Percentiles rank a stretch among this genome's conserved stretches.
These are phyloP conservation scores for Cryptosporidium tyzzeri DNA, from an alignment of 169 alveolate species.

Conservation along the genomic window DNA sequence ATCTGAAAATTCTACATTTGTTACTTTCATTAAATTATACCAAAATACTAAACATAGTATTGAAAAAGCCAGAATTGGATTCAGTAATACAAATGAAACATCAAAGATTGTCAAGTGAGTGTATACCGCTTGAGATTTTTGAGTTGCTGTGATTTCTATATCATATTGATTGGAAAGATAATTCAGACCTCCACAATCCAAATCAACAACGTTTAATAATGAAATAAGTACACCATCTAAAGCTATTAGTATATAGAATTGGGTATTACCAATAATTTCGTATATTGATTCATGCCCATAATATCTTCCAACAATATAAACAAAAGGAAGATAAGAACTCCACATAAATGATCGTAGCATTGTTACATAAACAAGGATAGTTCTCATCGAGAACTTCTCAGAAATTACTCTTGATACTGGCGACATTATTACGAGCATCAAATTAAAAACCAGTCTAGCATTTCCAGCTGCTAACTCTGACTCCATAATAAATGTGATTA, in stretches of 20 bases:
- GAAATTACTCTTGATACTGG: slow-evolving; percentile 42
- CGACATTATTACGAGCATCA: slow-evolving; percentile 26
- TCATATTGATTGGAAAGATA: slow-evolving; percentile 27
- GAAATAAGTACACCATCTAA: slow-evolving; percentile 46
- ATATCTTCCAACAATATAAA: slow-evolving; percentile 5
- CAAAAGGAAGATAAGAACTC: slow-evolving; percentile 28
- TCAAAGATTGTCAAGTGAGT: slow-evolving; percentile 46
- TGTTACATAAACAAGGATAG: slow-evolving; percentile 23
- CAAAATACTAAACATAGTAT: not conserved
- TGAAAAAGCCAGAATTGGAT: slow-evolving; percentile 13
- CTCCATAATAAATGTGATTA: slow-evolving; percentile 29
- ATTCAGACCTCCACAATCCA: slow-evolving; percentile 58
- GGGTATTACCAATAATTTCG: slow-evolving; percentile 16
- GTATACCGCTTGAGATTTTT: slow-evolving; percentile 46
- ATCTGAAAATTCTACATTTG: not conserved
- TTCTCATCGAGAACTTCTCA: slow-evolving; percentile 4
- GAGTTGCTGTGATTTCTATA: slow-evolving; percentile 42
- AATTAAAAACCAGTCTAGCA: slow-evolving; percentile 44
- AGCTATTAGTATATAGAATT: slow-evolving; percentile 29
- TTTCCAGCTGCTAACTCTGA: slow-evolving; percentile 38
- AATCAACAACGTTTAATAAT: slow-evolving; percentile 36
- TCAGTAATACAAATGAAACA: slow-evolving; percentile 24
- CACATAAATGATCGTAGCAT: slow-evolving; percentile 28
- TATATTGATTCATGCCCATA: not conserved
- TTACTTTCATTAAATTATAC: not conserved